Conservation (phyloP, 352 stramenopile species). For the Globisporangium splendens region DNA sequence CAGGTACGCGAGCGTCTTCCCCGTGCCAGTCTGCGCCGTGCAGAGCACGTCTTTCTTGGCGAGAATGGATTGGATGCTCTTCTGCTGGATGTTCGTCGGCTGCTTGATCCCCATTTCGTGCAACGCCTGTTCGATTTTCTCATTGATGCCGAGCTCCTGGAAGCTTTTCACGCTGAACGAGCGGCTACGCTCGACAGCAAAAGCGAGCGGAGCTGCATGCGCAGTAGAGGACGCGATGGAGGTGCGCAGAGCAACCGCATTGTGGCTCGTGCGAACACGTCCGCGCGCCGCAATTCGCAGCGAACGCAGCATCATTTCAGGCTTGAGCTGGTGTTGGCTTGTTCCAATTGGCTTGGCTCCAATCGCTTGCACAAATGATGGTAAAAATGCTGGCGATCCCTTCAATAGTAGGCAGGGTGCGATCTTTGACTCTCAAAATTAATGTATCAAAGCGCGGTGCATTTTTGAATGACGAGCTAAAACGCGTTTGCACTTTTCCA, state of each 20-base stretch:
- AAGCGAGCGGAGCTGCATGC: background rate
- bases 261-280: background rate
- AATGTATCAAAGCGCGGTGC: background rate
- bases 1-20: conserved; percentile 70
- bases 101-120: conserved; percentile 41
- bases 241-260: background rate
- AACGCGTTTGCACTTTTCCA: background rate
- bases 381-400: background rate
- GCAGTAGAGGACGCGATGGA: background rate
- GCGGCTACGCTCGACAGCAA: conserved; percentile 1
- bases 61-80: conserved; percentile 48
- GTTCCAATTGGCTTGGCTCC: background rate
- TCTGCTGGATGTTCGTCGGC: conserved; percentile 53
- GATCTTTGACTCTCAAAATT: too few species aligned
- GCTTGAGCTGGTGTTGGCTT: background rate
- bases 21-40: conserved; percentile 59
- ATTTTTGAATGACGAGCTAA: background rate
- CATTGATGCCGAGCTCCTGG: conserved; percentile 36
- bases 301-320: conserved; percentile 4
- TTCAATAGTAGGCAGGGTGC: background rate
- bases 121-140: conserved; percentile 34
- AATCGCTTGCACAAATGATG: background rate
- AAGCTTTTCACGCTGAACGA: conserved; percentile 22
- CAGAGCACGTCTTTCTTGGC: conserved; percentile 40
- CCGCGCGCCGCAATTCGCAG: conserved; percentile 2